Evolutionary conservation across 225 moss, liverwort and hornwort genomes (phyloP).

Genomic region (Bryum argenteum): DNA sequence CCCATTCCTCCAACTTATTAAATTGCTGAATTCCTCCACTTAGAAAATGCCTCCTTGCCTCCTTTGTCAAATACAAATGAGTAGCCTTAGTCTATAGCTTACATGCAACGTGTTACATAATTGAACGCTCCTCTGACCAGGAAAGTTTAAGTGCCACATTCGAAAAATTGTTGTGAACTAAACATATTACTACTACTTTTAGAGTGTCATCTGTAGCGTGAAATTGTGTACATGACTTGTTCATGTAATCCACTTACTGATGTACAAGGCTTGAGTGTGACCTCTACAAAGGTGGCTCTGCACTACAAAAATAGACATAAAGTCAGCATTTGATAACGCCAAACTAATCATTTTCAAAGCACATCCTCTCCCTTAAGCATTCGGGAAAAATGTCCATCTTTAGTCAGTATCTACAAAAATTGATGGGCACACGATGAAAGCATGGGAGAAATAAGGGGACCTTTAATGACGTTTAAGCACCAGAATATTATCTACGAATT

Average conservation of each 20-base stretch:
- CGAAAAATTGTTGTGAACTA: neutral
- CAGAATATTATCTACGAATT: no score
- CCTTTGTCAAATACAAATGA: slow-evolving; percentile 49
- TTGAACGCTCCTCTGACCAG: neutral
- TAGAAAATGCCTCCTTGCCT: slow-evolving; percentile 65
- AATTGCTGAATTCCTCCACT: slow-evolving; percentile 73
- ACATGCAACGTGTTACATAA: slow-evolving; percentile 11
- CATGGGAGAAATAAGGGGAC: no score
- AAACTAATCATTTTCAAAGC: slow-evolving; percentile 7
- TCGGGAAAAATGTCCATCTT: no score
- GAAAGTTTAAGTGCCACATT: slow-evolving; percentile 2
- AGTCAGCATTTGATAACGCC: slow-evolving; percentile 15
- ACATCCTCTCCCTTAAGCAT: neutral
- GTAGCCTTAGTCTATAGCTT: slow-evolving; percentile 8
- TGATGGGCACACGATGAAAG: no score
- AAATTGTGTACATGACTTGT: slow-evolving; percentile 70
- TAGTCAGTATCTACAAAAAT: no score
- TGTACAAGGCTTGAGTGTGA: slow-evolving; percentile 60
- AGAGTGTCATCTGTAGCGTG: slow-evolving; percentile 57
- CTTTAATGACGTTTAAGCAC: no score
- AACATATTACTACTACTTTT: neutral
- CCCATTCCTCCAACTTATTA: slow-evolving; percentile 79
- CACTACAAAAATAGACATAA: slow-evolving; percentile 20
- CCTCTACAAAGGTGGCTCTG: slow-evolving; percentile 62
- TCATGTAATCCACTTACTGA: slow-evolving; percentile 63